These are phyloP conservation scores for Trifolium fragiferum DNA, from an alignment of 306 rosid genomes.

Conservation along the genomic window DNA sequence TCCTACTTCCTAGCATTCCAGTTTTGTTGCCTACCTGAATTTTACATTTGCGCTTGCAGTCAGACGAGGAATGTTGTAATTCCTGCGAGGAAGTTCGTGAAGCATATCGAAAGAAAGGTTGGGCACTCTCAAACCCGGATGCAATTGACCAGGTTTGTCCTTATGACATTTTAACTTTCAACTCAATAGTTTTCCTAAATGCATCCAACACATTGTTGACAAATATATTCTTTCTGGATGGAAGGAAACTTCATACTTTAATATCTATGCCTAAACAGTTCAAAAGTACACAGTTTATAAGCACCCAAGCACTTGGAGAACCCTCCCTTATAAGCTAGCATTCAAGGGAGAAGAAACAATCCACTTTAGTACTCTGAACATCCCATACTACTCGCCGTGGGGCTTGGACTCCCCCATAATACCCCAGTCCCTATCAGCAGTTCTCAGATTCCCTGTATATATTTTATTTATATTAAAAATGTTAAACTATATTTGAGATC, in stretches of 20 bases:
- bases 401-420: not conserved
- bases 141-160: constrained; percentile 83
- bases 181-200: constrained; percentile 19
- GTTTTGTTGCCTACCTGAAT: not conserved
- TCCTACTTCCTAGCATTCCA: constrained; percentile 31
- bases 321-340: not conserved
- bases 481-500: not conserved
- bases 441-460: not conserved
- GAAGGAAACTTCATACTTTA: constrained; percentile 6
- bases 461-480: not conserved
- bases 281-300: constrained; percentile 11
- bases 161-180: constrained; percentile 38
- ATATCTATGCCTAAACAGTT: not conserved
- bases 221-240: constrained; percentile 13
- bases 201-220: constrained; percentile 6
- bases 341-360: not conserved
- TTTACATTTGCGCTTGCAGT: constrained; percentile 49
- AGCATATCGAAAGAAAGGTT: constrained; percentile 94
- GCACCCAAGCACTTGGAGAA: not conserved
- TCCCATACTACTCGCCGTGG: not conserved
- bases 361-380: not conserved
- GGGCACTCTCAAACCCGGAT: constrained; percentile 96
- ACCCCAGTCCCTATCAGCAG: constrained; percentile 2
- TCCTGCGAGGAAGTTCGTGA: constrained; percentile 96
- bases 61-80: constrained; percentile 93